Conservation (phyloP, 1,139 yeast genomes). For the Yamadazyma conglobata region DNA sequence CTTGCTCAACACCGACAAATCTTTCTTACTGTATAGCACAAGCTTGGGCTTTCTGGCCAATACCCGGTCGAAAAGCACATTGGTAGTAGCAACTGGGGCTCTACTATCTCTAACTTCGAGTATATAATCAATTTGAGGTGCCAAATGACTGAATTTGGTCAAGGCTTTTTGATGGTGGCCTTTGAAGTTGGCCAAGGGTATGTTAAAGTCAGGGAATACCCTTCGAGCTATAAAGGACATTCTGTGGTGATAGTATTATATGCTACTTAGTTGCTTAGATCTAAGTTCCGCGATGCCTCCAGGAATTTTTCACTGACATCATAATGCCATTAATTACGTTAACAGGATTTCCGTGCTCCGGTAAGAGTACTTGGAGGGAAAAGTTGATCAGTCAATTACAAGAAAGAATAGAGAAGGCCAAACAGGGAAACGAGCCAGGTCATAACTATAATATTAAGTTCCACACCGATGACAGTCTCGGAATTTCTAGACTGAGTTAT, state of each 20-base stretch:
- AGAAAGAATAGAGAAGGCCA: slow-evolving; percentile 40
- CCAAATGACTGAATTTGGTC: slow-evolving; percentile 60
- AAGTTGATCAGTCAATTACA: slow-evolving; percentile 49
- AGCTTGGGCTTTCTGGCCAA: slow-evolving; percentile 57
- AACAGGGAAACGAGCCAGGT: slow-evolving; percentile 40
- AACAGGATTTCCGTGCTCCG: slow-evolving; percentile 83
- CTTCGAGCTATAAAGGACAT: slow-evolving; percentile 44
- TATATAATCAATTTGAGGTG: slow-evolving; percentile 78
- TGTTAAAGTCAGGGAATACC: slow-evolving; percentile 64
- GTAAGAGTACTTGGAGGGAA: slow-evolving; percentile 74
- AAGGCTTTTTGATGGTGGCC: slow-evolving; percentile 90
- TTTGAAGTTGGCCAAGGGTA: slow-evolving; percentile 75
- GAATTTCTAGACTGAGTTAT: slow-evolving; percentile 67
- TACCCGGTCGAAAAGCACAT: slow-evolving; percentile 72
- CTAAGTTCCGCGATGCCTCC: slow-evolving; percentile 2
- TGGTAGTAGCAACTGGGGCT: slow-evolving; percentile 83
- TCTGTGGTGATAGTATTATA: too few relatives aligned
- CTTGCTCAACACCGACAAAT: slow-evolving; percentile 36
- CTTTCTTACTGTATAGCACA: slow-evolving; percentile 68
- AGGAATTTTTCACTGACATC: slow-evolving; percentile 1
- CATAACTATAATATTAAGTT: slow-evolving; percentile 57
- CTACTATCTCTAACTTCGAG: slow-evolving; percentile 85
- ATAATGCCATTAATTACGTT: slow-evolving; percentile 80
- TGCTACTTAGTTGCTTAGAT: neutral
- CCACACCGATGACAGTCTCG: slow-evolving; percentile 76